A percentile compares a stretch with the other conserved stretches of the same genome.
These are phyloP conservation scores for Claviceps digitariae DNA, from an alignment of 2,329 filamentous ascomycete genomes.

Conservation along the genomic window DNA sequence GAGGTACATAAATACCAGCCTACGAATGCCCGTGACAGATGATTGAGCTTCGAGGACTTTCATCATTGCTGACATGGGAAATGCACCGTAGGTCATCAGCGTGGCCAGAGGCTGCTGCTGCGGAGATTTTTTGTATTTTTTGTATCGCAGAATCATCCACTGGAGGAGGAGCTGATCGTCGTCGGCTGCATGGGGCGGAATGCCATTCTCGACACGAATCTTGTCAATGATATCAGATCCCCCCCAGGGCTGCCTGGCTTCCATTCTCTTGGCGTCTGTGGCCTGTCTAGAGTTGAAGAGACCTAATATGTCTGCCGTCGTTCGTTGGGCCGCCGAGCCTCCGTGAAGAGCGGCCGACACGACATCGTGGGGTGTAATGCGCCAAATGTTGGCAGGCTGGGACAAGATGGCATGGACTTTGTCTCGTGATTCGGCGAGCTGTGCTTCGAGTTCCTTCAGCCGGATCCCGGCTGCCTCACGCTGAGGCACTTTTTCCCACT, in stretches of 20 bases:
- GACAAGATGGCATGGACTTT: constrained; percentile 13
- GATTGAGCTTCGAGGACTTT: constrained; percentile 11
- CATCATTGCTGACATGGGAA: constrained; percentile 8
- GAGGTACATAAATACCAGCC: constrained; percentile 17
- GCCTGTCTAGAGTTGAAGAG: background rate
- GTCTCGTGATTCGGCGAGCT: constrained; percentile 14
- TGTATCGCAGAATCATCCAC: constrained; percentile 22
- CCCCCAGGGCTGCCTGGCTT: no score
- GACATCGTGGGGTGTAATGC: constrained; percentile 29
- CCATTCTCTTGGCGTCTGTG: background rate
- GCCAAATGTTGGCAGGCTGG: constrained; percentile 20
- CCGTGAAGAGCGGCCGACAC: constrained; percentile 21
- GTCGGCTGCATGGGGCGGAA: constrained; percentile 14
- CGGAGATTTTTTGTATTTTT: no score
- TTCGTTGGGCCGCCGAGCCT: background rate
- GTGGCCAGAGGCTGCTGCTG: background rate
- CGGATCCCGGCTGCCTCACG: constrained; percentile 13
- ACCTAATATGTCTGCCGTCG: background rate
- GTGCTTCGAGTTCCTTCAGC: constrained; percentile 17
- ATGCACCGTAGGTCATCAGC: background rate
- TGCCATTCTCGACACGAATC: constrained; percentile 16
- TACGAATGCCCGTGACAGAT: constrained; percentile 17
- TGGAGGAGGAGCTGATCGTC: constrained; percentile 20
- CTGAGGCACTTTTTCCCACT: constrained; percentile 16
- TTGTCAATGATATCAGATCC: constrained; percentile 8